A percentile compares a stretch with the other conserved stretches of the same genome.
These are phyloP conservation scores for Curvularia spicifera DNA, from an alignment of 2,329 filamentous ascomycete species.

Conservation along the genomic window DNA sequence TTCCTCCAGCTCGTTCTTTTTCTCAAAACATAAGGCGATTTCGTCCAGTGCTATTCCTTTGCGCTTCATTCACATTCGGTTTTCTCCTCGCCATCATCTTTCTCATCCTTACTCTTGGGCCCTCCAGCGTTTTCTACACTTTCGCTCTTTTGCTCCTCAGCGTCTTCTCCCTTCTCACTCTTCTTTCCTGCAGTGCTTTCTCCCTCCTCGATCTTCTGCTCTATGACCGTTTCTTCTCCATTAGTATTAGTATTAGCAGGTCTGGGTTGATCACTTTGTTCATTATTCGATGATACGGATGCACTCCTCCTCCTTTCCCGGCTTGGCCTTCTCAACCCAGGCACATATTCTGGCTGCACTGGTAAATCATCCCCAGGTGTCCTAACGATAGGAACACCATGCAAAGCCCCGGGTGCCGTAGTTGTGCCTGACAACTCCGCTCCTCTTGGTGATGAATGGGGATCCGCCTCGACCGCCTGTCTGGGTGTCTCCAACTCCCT, in stretches of 20 bases:
- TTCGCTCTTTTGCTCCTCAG: too few relatives aligned
- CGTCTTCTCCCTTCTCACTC: too few relatives aligned
- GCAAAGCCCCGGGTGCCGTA: not conserved
- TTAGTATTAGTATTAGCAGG: not conserved
- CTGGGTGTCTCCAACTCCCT: not conserved
- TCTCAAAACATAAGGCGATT: not conserved
- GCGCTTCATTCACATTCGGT: not conserved
- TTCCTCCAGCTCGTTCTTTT: not conserved
- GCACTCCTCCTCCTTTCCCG: not conserved
- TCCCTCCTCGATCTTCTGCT: not conserved
- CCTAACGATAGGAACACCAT: not conserved
- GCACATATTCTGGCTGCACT: not conserved
- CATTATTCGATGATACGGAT: not conserved
- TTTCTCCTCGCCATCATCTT: not conserved
- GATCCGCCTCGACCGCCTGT: conserved; percentile 1
- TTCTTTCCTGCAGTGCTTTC: too few relatives aligned
- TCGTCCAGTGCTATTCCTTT: not conserved
- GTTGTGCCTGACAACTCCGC: not conserved
- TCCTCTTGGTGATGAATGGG: not conserved
- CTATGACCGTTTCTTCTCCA: not conserved
- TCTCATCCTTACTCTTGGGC: too few relatives aligned
- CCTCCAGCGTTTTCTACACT: too few relatives aligned
- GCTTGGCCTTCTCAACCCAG: not conserved
- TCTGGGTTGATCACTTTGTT: not conserved
- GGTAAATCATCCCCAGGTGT: not conserved